Base-by-base conservation (phyloP, 2,329 filamentous ascomycete species). In the Fusarium transvaalense region DNA sequence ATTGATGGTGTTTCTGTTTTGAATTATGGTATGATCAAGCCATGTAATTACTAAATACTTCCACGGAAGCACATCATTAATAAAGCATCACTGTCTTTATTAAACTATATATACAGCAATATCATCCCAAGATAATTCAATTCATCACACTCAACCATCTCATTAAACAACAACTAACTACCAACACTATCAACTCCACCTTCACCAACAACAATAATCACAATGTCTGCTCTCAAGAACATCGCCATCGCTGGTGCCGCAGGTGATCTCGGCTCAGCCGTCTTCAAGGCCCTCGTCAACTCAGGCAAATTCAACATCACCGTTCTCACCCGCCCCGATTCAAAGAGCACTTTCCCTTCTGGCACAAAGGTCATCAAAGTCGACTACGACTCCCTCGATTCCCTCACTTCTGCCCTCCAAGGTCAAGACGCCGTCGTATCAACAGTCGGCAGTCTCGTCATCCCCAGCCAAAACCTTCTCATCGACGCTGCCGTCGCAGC, bases 401-500 rank as follows among this genome's bases (percentile, higher is more conserved):
- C 84, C 23, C 81, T 91, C 15, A 82, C 77, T 1, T 65, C 78
- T 2, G 85, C 84, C 0, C 82, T 91, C 48, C 70, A 82, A 52
- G 86, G 83, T 53, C 83, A 88, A 59, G 88, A 90, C 64, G 88
- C 84, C 1, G 80, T 90, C 19, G 75, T 90, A 29, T 76, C 76
- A 1, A 71, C 75, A 6, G 29, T 78, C 41, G 71, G 65, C 13
- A 72, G 74, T 21, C 79, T 80, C 3, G 78, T 82, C 1, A 77
- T 88, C 39, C 78, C 78, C 23, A 58, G 57, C 9, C 78, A 79
- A 54, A 37, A 53, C 10, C 74, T 82, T 13, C 78, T 90, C 45
- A 81, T 90, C 43, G 84, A 90, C 32, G 89, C 88, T 1, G 84
- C 88, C 32, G 78, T 87, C 29, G 82, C 82, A 6, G 87, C 87